Conservation (phyloP, 805 yeast genomes). For the Lipomyces japonicus region DNA sequence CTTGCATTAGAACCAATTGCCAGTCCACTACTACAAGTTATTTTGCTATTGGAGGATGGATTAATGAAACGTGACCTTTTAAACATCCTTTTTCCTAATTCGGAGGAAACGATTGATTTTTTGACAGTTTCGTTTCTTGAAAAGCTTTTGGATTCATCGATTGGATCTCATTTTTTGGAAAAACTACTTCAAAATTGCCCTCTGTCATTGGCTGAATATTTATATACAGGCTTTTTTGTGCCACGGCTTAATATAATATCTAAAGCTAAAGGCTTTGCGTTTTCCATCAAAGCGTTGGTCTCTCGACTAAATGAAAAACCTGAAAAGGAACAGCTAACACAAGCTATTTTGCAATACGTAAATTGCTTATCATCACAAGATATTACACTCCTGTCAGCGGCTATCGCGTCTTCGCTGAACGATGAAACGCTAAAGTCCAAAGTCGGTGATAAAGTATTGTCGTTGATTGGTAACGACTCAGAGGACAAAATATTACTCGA, state of each 20-base stretch:
- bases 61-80: conserved; percentile 44
- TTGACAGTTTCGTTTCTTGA: conserved; percentile 58
- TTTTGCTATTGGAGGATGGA: conserved; percentile 75
- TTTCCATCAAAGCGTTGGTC: conserved; percentile 68
- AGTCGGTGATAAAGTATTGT: neutral
- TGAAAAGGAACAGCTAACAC: neutral
- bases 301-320: conserved; percentile 38
- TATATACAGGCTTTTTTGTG: conserved; percentile 67
- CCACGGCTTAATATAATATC: conserved; percentile 70
- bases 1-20: conserved; percentile 74
- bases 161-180: conserved; percentile 92
- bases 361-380: neutral
- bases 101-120: conserved; percentile 29
- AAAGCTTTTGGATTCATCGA: conserved; percentile 74
- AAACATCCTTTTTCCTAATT: conserved; percentile 15
- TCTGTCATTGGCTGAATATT: conserved; percentile 62
- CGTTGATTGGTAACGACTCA: neutral
- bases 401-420: neutral
- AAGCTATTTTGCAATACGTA: neutral
- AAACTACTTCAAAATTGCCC: conserved; percentile 63
- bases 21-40: conserved; percentile 80
- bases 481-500: neutral
- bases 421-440: neutral
- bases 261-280: conserved; percentile 79
- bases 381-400: neutral